Evolutionary conservation across 768 basidiomycete species (phyloP), one percentile per base, ranked within the genome.

Genomic region (Pulveroboletus frians): DNA sequence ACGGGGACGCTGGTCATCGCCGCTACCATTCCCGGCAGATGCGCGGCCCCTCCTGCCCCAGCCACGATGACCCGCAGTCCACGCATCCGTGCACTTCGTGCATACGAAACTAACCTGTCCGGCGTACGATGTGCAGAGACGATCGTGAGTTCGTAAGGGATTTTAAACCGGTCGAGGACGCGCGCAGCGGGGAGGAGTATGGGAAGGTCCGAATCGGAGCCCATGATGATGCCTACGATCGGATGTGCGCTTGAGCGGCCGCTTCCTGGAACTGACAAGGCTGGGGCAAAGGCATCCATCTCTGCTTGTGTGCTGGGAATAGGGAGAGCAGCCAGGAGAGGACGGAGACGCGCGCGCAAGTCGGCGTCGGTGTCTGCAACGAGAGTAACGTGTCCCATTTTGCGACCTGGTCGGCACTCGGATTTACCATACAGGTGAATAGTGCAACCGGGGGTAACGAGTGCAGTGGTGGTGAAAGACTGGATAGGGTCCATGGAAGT

Each of bases 21-120:
- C 5, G 95, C 96, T 1, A 97, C 92, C 96, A 99, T 99, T 0
- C 96, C 96, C 0, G 96, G 96, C 2, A 99, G 71, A 71, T 99
- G 96, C 5, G 95, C 96, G 1, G 96, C 95, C 0, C 96, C 96
- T n/a, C 96, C 96, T 6, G 96, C 96, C 6, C 95, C 95, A 2
- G 95, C 95, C 37, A 99, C 85, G 67, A 99, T 81, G 4, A 78
- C 79, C 39, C 86, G 71, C 36, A 88, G 56, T 3, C 88, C 88
- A 5, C 86, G 73, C 15, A 75, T 65, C 1, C 77, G 74, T 0
- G 93, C 94, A 9, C 79, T 76, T 39, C 83, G 75, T 2, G 96
- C 87, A 54, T 94, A 97, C 51, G 83, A 76, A 18, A 88, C 79
- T 62, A 98, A 74, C 3, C 95, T 71, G 50, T 88, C 85, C 0